These are phyloP conservation scores for Skeletonema grethae DNA, from an alignment of 108 stramenopile species.

Conservation along the genomic window DNA sequence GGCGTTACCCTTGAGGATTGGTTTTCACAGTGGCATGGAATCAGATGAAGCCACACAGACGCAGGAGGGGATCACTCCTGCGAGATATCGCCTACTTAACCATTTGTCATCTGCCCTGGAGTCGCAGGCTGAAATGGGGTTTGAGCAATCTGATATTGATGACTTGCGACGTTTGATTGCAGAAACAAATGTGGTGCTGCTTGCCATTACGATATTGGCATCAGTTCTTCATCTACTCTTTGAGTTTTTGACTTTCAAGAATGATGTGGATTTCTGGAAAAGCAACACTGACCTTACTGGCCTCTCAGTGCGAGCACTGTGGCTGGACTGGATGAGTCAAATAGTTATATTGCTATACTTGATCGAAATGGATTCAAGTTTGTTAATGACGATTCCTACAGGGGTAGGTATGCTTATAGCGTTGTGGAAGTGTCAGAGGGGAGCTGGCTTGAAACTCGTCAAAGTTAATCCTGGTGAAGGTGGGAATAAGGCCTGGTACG, in stretches of 20 bases:
- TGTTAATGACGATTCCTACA: conserved; percentile 89
- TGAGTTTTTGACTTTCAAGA: conserved; percentile 94
- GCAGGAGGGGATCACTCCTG: conserved; percentile 75
- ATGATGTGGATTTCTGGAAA: conserved; percentile 93
- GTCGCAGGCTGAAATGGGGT: conserved; percentile 86
- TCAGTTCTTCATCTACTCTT: conserved; percentile 91
- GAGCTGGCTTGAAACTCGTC: conserved; percentile 68
- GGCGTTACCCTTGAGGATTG: conserved; percentile 81
- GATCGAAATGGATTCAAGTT: conserved; percentile 84
- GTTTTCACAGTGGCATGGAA: conserved; percentile 74
- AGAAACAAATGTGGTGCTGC: conserved; percentile 85
- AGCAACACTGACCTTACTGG: conserved; percentile 90
- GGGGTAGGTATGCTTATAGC: conserved; percentile 80
- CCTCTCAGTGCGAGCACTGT: conserved; percentile 78
- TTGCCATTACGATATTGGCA: conserved; percentile 89
- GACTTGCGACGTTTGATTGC: conserved; percentile 76
- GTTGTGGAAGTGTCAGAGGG: conserved; percentile 82
- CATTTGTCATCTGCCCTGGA: conserved; percentile 81
- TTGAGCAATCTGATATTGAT: conserved; percentile 93
- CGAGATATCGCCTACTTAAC: conserved; percentile 76
- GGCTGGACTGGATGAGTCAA: conserved; percentile 90
- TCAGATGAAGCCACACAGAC: conserved; percentile 32
- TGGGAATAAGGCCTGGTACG: conserved; percentile 51
- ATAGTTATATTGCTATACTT: conserved; percentile 87
- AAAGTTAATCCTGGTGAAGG: conserved; percentile 34